These are phyloP conservation scores for Sistotremastrum suecicum DNA, from an alignment of 768 basidiomycete genomes.

Conservation along the genomic window DNA sequence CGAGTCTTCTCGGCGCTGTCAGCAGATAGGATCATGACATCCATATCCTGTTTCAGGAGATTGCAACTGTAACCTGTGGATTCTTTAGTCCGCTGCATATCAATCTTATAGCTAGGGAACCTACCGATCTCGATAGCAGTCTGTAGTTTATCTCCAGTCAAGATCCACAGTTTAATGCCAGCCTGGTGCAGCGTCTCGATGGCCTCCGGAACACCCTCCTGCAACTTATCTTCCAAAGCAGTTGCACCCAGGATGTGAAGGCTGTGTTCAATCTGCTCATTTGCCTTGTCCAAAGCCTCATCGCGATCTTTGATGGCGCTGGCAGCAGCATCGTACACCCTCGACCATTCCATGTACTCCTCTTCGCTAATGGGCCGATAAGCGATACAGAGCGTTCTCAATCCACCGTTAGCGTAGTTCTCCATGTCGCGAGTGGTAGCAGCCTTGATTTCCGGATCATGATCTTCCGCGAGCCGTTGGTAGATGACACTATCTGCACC, in stretches of 20 bases:
- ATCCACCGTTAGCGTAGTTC: slow-evolving; percentile 79
- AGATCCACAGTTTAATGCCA: slow-evolving; percentile 96
- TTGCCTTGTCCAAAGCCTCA: slow-evolving; percentile 83
- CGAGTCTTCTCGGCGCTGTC: slow-evolving; percentile 62
- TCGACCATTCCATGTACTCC: slow-evolving; percentile 72
- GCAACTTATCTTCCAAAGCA: slow-evolving; percentile 92
- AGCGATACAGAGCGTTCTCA: slow-evolving; percentile 85
- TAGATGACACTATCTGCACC: slow-evolving; percentile 97
- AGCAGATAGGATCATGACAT: slow-evolving; percentile 92
- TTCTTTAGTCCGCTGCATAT: no score
- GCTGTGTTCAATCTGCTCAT: slow-evolving; percentile 69
- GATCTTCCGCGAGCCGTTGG: slow-evolving; percentile 62
- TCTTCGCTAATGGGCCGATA: slow-evolving; percentile 67
- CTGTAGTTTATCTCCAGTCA: slow-evolving; percentile 95
- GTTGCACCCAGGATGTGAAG: slow-evolving; percentile 86
- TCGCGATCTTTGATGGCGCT: slow-evolving; percentile 69
- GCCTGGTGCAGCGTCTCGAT: slow-evolving; percentile 85
- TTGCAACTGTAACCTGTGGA: slow-evolving; percentile 74
- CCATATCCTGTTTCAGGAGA: slow-evolving; percentile 86
- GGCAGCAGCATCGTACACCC: slow-evolving; percentile 70
- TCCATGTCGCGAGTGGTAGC: slow-evolving; percentile 83
- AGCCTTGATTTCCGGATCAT: slow-evolving; percentile 60
- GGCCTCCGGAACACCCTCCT: slow-evolving; percentile 92
- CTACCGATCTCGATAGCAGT: slow-evolving; percentile 92
- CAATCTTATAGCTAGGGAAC: neutral